These are phyloP conservation scores for Mortierella sp. DNA, from an alignment of 371 early-diverging fungal genomes.

Conservation along the genomic window DNA sequence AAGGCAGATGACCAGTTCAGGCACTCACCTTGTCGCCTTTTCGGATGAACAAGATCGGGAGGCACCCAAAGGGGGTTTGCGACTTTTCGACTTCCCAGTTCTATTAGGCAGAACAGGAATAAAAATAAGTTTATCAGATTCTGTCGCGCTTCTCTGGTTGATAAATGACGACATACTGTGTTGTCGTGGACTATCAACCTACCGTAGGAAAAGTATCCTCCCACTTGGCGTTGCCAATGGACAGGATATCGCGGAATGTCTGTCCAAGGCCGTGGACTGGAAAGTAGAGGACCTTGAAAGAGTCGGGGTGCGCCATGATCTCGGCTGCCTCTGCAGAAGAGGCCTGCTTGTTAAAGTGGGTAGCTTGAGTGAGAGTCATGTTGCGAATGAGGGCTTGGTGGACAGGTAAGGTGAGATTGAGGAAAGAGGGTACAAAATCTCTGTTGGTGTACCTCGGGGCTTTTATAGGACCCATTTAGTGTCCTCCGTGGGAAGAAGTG, in stretches of 20 bases:
- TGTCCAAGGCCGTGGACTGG: constrained; percentile 10
- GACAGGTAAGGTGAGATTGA: too few relatives aligned
- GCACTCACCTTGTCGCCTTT: constrained; percentile 18
- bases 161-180: too few relatives aligned
- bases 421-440: too few relatives aligned
- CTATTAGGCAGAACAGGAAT: not conserved
- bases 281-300: constrained; percentile 28
- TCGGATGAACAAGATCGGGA: constrained; percentile 21
- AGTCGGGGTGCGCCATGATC: constrained; percentile 14
- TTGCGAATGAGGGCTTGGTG: too few relatives aligned
- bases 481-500: too few relatives aligned
- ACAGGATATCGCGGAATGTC: constrained; percentile 29
- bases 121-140: too few relatives aligned
- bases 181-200: too few relatives aligned
- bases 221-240: constrained; percentile 22
- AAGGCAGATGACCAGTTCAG: not conserved
- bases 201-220: not conserved
- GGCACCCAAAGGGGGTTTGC: constrained; percentile 19
- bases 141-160: too few relatives aligned
- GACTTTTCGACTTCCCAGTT: constrained; percentile 17
- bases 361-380: too few relatives aligned
- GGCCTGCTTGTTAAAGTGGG: constrained; percentile 6
- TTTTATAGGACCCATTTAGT: too few relatives aligned
- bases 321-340: constrained; percentile 11
- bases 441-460: too few relatives aligned